Base-by-base conservation (phyloP, 2,329 filamentous ascomycete species). In the Verruconis gallopava region DNA sequence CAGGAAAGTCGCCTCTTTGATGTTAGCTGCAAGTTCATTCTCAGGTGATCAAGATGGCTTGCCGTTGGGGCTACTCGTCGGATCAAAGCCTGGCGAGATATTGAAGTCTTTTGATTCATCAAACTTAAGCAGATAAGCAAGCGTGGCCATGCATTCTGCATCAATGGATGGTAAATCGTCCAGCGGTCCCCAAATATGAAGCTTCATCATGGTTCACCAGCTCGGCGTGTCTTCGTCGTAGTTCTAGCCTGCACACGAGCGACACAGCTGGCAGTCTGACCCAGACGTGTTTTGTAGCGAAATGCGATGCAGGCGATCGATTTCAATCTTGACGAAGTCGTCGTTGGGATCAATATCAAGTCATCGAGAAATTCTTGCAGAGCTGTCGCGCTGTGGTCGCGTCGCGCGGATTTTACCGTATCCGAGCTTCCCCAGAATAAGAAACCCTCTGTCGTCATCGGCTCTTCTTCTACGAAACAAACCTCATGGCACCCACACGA, bases 121-220 rank as follows among this genome's bases (percentile, higher is more conserved):
- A 13, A 42, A 5, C 19, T 21, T 18, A 21, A 28, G 20, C 15
- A 28, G 9, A 25, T 88, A 88, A 41, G 83, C 77, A 50, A 94
- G 77, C 34, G 81, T 71, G 20, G 88, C 88, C 46, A 93, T 75
- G 57, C 88, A 96, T 66, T 93, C 84, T 36, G 89, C 71, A 55
- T 96, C 88, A 53, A 96, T 81, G 34, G 91, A 96, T 12, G 89
- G 80, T 35, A 95, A 74, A 32, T 78, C 79, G 59, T 94, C 93
- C 32, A 84, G 88, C 42, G 85, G 79, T 38, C 88, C 88, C 81
- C 88, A 93, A 55, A 94, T 73, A 63, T 94, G 82, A 46, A 98
- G 74, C 63, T 89, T 75, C 38, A 85, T 64, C 21, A 33, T 42
- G 5, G 17, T 13, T n/a, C n/a, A n/a, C n/a, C n/a, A n/a, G n/a